A percentile compares a stretch with the other conserved stretches of the same genome.
These are phyloP conservation scores for Deinandra increscens DNA, from an alignment of 129 eudicot genomes.

Conservation along the genomic window DNA sequence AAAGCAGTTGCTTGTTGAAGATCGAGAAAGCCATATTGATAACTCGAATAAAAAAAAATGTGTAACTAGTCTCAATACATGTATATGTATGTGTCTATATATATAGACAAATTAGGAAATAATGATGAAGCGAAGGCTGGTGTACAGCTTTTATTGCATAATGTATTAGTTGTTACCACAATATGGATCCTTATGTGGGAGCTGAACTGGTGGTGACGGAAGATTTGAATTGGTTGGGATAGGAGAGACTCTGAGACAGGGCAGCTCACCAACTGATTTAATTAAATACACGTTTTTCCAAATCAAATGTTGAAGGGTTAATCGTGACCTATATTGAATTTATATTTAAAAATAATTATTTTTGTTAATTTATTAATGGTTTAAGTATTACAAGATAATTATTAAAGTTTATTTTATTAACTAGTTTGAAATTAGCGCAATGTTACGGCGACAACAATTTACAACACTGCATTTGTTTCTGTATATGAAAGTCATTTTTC, in stretches of 20 bases:
- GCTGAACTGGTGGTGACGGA: neutral
- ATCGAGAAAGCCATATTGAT: constrained; percentile 7
- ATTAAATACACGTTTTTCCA: neutral
- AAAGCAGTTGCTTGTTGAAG: constrained; percentile 15
- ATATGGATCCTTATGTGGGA: neutral
- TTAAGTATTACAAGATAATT: no score
- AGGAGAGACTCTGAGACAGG: constrained; percentile 24
- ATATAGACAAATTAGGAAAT: neutral
- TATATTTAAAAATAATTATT: no score
- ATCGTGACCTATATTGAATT: no score
- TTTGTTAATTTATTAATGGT: no score
- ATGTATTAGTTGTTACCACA: constrained; percentile 3
- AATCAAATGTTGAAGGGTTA: no score
- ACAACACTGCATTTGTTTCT: no score
- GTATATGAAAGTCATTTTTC: no score
- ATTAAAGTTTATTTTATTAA: no score
- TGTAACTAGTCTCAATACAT: neutral
- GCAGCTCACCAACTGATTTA: constrained; percentile 24
- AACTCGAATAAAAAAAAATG: neutral
- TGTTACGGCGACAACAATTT: no score
- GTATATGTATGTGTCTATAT: neutral
- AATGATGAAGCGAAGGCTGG: neutral
- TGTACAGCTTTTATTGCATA: neutral
- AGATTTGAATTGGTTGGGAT: constrained; percentile 25
- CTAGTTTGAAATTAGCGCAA: no score